Percentiles rank a stretch among this genome's conserved stretches.
These are phyloP conservation scores for Mucor racemosus DNA, from an alignment of 371 early-diverging fungal genomes.

Conservation along the genomic window DNA sequence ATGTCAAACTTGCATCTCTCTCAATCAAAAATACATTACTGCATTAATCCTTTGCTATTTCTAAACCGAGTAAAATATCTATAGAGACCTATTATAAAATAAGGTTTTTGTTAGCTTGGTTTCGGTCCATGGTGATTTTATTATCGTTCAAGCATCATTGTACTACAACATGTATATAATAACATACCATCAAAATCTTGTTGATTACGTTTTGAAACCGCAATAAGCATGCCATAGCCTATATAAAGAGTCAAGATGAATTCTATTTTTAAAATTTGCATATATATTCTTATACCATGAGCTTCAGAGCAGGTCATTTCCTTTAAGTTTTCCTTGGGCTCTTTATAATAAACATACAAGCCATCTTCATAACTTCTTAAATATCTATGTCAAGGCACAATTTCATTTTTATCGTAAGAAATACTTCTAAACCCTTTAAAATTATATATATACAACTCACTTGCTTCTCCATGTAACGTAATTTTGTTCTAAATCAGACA, in stretches of 20 bases:
- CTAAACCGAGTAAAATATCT: conserved; percentile 56
- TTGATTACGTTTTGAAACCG: conserved; percentile 63
- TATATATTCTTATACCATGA: conserved; percentile 35
- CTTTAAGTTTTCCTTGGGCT: conserved; percentile 35
- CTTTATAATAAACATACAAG: conserved; percentile 53
- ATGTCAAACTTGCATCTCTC: background rate
- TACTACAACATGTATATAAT: background rate
- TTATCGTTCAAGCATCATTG: background rate
- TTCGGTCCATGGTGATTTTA: background rate
- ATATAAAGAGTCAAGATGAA: too few species aligned
- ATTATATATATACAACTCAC: conserved; percentile 13
- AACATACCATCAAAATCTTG: conserved; percentile 61
- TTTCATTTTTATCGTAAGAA: background rate
- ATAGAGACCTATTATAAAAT: background rate
- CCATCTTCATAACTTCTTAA: conserved; percentile 49
- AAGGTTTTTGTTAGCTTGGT: background rate
- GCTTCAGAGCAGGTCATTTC: conserved; percentile 59
- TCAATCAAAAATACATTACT: conserved; percentile 26
- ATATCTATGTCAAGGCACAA: conserved; percentile 31
- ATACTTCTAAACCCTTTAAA: too few species aligned
- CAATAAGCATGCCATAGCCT: conserved; percentile 70
- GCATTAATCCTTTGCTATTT: conserved; percentile 61
- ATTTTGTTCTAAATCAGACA: conserved; percentile 37
- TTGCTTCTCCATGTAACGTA: conserved; percentile 44
- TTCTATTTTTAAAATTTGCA: too few species aligned